phyloP scores from a whole-genome alignment of 371 early-diverging fungal species.

The Mortierella polycephala region DNA sequence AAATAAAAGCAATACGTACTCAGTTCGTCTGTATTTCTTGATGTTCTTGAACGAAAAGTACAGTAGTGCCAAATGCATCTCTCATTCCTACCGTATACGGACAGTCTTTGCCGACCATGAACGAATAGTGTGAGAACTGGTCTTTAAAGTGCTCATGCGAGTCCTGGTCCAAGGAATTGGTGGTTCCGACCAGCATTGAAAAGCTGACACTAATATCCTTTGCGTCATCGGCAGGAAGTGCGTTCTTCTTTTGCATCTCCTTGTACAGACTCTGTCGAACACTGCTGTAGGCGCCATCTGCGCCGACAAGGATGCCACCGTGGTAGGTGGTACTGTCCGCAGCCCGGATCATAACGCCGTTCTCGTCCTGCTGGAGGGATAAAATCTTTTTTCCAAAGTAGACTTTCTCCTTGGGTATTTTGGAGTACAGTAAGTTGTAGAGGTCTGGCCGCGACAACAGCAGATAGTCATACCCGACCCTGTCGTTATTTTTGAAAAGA shows the following conservation, averaged over 20 bases:
- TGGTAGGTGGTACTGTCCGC: conserved; percentile 3
- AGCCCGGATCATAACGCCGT: conserved; percentile 16
- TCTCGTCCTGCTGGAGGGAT: conserved; percentile 3
- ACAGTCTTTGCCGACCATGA: background rate
- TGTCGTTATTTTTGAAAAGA: background rate
- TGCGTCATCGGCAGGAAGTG: conserved; percentile 6
- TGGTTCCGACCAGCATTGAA: conserved; percentile 17
- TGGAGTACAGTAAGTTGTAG: conserved; percentile 7
- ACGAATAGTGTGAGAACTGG: background rate
- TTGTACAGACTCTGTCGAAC: conserved; percentile 29
- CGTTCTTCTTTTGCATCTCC: background rate
- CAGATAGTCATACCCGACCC: conserved; percentile 1
- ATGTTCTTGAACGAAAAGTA: too few species aligned
- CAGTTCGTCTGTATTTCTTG: too few species aligned
- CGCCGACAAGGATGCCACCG: conserved; percentile 34
- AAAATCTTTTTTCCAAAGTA: conserved; percentile 15
- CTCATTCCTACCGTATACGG: conserved; percentile 3
- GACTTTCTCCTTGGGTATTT: conserved; percentile 13
- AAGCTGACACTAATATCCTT: conserved; percentile 3
- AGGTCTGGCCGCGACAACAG: conserved; percentile 20
- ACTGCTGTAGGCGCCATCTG: conserved; percentile 28
- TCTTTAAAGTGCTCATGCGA: conserved; percentile 4
- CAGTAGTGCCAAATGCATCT: too few species aligned
- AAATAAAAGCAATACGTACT: too few species aligned
- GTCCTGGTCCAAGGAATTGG: conserved; percentile 10